Conservation (phyloP, 345 rosid species). For the Eucalyptus sp. region DNA sequence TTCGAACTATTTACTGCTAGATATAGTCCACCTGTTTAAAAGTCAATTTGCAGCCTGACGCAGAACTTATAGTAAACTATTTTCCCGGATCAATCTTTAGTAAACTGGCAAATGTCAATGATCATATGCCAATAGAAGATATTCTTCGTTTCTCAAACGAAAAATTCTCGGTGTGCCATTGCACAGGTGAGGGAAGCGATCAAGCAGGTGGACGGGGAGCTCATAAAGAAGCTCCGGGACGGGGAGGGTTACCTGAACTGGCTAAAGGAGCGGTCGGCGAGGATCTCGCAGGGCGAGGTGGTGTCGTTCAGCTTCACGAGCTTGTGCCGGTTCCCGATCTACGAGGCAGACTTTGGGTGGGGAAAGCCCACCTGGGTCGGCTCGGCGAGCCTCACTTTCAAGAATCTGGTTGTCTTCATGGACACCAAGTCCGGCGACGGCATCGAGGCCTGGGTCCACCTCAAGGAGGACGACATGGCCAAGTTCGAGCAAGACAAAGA, state of each 20-base stretch:
- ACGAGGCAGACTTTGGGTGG: conserved; percentile 42
- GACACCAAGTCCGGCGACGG: conserved; percentile 13
- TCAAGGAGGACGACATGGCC: neutral
- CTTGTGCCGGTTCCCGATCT: conserved; percentile 25
- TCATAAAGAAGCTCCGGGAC: neutral
- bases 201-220: neutral
- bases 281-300: neutral
- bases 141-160: neutral
- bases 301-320: conserved; percentile 11
- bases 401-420: conserved; percentile 21
- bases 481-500: neutral
- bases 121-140: neutral
- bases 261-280: neutral
- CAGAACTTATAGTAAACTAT: too few relatives aligned
- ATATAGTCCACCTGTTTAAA: too few relatives aligned
- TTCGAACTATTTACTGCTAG: too few relatives aligned
- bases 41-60: too few relatives aligned
- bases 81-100: too few relatives aligned
- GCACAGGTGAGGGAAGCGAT: neutral
- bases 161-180: neutral
- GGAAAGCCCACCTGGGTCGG: neutral
- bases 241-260: neutral
- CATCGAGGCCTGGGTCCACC: conserved; percentile 6
- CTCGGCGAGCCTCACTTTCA: neutral
- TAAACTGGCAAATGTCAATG: neutral